A percentile compares a stretch with the other conserved stretches of the same genome.
Conservation (phyloP, 2,329 filamentous ascomycete genomes). For the Mariannaea sp. region DNA sequence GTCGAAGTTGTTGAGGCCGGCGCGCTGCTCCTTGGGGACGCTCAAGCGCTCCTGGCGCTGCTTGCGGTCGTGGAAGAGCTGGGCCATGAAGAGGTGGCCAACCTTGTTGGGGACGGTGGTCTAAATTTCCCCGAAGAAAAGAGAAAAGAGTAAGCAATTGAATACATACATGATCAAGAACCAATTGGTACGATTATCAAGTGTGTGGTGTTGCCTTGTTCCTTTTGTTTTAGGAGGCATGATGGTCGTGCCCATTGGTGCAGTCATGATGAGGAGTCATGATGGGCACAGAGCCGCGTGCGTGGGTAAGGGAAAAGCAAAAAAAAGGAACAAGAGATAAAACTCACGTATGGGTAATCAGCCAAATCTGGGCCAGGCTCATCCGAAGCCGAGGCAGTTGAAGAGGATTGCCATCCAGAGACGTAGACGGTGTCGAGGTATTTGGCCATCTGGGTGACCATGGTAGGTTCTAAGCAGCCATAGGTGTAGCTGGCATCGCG, state of each 20-base stretch:
- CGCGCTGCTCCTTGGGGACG: conserved; percentile 72
- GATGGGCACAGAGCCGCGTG: conserved; percentile 53
- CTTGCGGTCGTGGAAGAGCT: conserved; percentile 99
- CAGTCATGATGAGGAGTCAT: background rate
- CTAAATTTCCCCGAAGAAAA: conserved; percentile 56
- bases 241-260: too few relatives aligned
- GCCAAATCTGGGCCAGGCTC: conserved; percentile 97
- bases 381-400: conserved; percentile 90
- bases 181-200: too few relatives aligned
- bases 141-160: background rate
- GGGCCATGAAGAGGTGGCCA: conserved; percentile 94
- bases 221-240: background rate
- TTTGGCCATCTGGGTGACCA: conserved; percentile 99
- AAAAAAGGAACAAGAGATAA: too few relatives aligned
- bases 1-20: conserved; percentile 79
- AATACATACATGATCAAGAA: background rate
- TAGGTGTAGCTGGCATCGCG: conserved; percentile 92
- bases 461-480: conserved; percentile 95
- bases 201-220: too few relatives aligned
- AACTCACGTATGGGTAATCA: conserved; percentile 89
- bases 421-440: conserved; percentile 99
- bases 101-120: conserved; percentile 99
- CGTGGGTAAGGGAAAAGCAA: too few relatives aligned
- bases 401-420: conserved; percentile 98
- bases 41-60: conserved; percentile 93